Percentiles rank a stretch among this genome's conserved stretches.
Conservation (phyloP, 352 stramenopile genomes). For the Lagenidium sp. region DNA sequence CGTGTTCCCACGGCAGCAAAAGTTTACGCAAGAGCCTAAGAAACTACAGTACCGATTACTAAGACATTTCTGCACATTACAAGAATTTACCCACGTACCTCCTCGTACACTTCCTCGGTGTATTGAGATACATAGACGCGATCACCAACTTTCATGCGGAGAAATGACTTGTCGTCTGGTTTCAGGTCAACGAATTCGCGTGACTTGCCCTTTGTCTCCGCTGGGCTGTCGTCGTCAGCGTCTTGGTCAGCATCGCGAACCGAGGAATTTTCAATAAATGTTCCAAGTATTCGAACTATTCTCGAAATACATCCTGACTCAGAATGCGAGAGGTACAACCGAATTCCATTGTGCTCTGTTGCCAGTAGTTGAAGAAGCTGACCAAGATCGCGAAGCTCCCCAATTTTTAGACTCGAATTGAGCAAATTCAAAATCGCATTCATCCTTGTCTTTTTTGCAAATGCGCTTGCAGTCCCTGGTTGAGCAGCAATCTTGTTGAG, state of each 20-base stretch:
- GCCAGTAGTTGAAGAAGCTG: neutral
- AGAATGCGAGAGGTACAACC: slow-evolving; percentile 1
- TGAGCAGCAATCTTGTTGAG: slow-evolving; percentile 1
- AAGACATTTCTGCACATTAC: neutral
- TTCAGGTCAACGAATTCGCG: no score
- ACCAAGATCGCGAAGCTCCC: slow-evolving; percentile 2
- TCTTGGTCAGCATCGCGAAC: neutral
- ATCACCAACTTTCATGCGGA: neutral
- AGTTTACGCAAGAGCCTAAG: slow-evolving; percentile 1
- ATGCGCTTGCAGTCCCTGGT: neutral
- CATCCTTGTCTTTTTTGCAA: slow-evolving; percentile 5
- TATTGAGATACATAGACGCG: slow-evolving; percentile 3
- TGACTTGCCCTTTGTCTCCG: no score
- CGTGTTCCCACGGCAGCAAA: neutral
- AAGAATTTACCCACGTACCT: neutral
- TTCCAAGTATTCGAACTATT: slow-evolving; percentile 4
- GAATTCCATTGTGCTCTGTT: slow-evolving; percentile 2
- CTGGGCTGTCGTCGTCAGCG: neutral
- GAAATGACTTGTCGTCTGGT: no score
- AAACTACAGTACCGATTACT: slow-evolving; percentile 1
- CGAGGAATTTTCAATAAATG: slow-evolving; percentile 3
- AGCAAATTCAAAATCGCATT: slow-evolving; percentile 6
- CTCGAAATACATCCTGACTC: neutral
- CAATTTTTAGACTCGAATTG: slow-evolving; percentile 4
- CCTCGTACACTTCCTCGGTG: slow-evolving; percentile 12